phyloP scores from a whole-genome alignment of 106 monocot genomes.

The Platanthera zijinensis region DNA sequence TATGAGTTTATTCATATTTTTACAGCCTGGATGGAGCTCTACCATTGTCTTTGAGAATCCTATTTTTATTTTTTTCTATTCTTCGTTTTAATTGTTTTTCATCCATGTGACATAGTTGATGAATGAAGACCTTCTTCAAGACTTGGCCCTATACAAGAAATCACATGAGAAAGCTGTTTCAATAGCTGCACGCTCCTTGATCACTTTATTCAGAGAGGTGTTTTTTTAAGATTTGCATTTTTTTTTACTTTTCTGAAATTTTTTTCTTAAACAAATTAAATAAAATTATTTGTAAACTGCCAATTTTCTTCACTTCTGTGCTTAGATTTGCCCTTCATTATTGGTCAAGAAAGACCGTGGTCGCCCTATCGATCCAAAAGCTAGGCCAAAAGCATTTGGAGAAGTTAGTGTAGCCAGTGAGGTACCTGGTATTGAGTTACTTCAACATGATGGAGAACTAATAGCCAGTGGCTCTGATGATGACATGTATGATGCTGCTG shows the following conservation, averaged over 20 bases:
- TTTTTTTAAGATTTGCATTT: background rate
- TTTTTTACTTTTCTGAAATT: background rate
- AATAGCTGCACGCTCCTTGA: slow-evolving; percentile 80
- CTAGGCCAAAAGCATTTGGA: slow-evolving; percentile 91
- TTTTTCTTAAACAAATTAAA: background rate
- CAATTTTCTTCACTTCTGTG: slow-evolving; percentile 5
- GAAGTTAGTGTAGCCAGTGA: slow-evolving; percentile 56
- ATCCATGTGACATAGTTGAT: slow-evolving; percentile 41
- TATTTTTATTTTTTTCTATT: background rate
- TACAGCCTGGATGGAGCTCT: background rate
- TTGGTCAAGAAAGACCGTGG: slow-evolving; percentile 95
- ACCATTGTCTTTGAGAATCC: background rate
- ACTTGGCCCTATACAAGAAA: slow-evolving; percentile 89
- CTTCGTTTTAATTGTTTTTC: background rate
- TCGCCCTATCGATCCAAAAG: slow-evolving; percentile 74
- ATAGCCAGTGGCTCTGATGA: slow-evolving; percentile 20
- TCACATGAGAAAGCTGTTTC: slow-evolving; percentile 93
- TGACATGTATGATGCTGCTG: slow-evolving; percentile 20
- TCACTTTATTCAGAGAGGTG: slow-evolving; percentile 92
- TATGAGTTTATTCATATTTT: background rate
- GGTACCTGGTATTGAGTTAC: slow-evolving; percentile 77
- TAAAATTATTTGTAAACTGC: background rate
- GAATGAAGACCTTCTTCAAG: slow-evolving; percentile 98
- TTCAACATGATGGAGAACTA: slow-evolving; percentile 40
- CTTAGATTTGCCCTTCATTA: slow-evolving; percentile 85